Evolutionary conservation across 2,329 filamentous ascomycete species (phyloP), one percentile per base, ranked within the genome.

Genomic region (Chaetomium sp.): DNA sequence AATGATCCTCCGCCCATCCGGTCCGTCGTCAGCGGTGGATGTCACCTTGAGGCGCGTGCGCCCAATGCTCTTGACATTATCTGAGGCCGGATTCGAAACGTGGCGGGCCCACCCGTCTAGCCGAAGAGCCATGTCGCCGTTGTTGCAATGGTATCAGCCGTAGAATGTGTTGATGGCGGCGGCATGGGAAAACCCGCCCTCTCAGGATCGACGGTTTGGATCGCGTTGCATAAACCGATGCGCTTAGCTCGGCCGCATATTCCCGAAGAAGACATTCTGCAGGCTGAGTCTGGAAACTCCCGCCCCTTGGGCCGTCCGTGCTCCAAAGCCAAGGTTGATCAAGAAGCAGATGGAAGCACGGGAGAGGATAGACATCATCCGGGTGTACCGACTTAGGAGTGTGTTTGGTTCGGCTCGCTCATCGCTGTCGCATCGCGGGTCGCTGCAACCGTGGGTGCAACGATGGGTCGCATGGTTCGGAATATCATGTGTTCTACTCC

Each of bases 401-500:
- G 41, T 42, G 33, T 60, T 43, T 62, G 62, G 62, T 61, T 62
- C 62, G 60, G 60, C 59, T 64, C 53, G 55, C 35, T 38, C 53
- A 51, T 55, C 54, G 34, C 37, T 53, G 56, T 59, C 52, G 53
- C 55, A 58, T 58, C 46, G 53, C 43, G 47, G 52, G 45, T 48
- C 37, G 33, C 37, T 54, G 12, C 12, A 37, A 46, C 14, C 11
- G 36, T 52, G 48, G 61, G 55, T 52, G 52, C 56, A 53, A 48
- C 45, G 59, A 62, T 47, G 56, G 62, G 65, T 64, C 65, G 65
- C 65, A 65, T 60, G 53, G 52, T 52, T 35, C 42, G 40, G 50
- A 55, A n/a, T 49, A 62, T 65, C 65, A 66, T 65, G 64, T 65
- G 65, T 51, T 57, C 52, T 27, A 12, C 38, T 8, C 41, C 34